phyloP scores from a whole-genome alignment of 192 early-diverging fungal species.

The Spinellus fusiger region DNA sequence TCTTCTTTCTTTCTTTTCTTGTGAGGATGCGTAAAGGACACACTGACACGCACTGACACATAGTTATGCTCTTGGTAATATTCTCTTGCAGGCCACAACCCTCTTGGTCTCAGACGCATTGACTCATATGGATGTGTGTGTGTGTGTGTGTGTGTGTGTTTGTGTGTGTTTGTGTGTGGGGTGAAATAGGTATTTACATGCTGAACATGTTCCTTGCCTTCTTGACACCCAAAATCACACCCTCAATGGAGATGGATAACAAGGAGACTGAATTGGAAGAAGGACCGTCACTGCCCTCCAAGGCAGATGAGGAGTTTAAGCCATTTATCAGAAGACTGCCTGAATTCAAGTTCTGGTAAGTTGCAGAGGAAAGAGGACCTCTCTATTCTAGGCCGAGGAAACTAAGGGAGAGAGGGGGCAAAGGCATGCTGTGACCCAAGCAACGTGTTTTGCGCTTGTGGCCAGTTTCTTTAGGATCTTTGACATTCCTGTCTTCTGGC shows the following conservation, averaged over 20 bases:
- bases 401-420: neutral
- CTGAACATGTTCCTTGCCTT: conserved; percentile 94
- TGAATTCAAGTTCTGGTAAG: conserved; percentile 98
- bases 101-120: neutral
- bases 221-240: conserved; percentile 94
- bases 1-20: neutral
- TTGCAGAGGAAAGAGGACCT: conserved; percentile 2
- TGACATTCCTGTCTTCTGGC: conserved; percentile 99
- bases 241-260: conserved; percentile 70
- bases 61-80: conserved; percentile 37
- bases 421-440: conserved; percentile 79
- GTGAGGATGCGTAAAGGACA: conserved; percentile 1
- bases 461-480: conserved; percentile 86
- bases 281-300: conserved; percentile 68
- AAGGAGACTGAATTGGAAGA: conserved; percentile 59
- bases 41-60: neutral
- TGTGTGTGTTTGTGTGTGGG: too few species aligned
- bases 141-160: too few species aligned
- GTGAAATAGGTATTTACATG: conserved; percentile 81
- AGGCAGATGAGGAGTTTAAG: conserved; percentile 89
- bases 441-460: conserved; percentile 73
- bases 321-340: conserved; percentile 96
- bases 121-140: neutral
- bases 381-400: too few species aligned
- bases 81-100: neutral